Evolutionary conservation across 2,329 filamentous ascomycete species (phyloP), one percentile per base, ranked within the genome.

Genomic region (Scortechinia acanthostroma): DNA sequence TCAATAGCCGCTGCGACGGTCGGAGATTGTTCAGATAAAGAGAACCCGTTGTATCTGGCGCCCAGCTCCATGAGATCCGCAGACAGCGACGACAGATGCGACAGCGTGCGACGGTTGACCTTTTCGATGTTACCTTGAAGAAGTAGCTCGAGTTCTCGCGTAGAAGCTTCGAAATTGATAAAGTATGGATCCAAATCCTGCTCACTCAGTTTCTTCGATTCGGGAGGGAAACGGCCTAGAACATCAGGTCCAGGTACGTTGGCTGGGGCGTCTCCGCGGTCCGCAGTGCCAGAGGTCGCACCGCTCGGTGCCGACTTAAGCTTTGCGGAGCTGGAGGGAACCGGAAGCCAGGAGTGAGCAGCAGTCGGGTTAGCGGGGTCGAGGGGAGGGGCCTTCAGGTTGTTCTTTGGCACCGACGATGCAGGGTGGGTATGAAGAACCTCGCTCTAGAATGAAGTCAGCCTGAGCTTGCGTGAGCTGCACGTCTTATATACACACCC

Each of bases 151-250:
- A 97, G 73, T 52, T 97, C 91, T 58, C 93, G 90, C 6, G 91
- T 95, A 1, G 90, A 91, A 2, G 84, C 76, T 60, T 98, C 94
- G 53, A 94, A 98, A 28, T 88, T 86, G 48, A 91, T 83, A 64
- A 98, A 98, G 62, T 97, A 98, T 2, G 91, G 90, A 56, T 98
- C 93, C 15, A 98, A 74, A 45, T 97, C 91, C 55, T 90, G 82
- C 61, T 98, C 94, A 52, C 79, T 87, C 45, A 97, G 67, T 45
- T 80, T 79, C 50, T 83, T 79, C 2, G 83, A 76, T 21, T 88
- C 82, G 0, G 88, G 85, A 3, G 93, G 93, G 52, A 98, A 96
- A 15, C 90, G 83, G 17, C 80, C 80, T 52, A 89, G 82, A 6
- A 84, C 65, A 54, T 88, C 86, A 2, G 70, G 64, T 13, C 66